phyloP scores from a whole-genome alignment of 257 asterid species.

The Solanum bukasovii region DNA sequence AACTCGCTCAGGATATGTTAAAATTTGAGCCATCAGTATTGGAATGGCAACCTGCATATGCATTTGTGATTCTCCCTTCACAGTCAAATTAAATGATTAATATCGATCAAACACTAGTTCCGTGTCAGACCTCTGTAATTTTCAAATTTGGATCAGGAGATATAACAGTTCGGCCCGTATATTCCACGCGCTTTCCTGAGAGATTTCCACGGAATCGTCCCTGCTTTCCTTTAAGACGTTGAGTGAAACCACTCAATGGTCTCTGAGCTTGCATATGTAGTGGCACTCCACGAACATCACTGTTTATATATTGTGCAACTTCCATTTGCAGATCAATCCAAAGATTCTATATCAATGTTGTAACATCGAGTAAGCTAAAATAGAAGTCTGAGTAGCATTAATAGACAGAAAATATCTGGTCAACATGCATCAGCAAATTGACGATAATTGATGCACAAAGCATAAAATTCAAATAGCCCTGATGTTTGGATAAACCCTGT shows the following conservation, averaged over 20 bases:
- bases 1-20: slow-evolving; percentile 90
- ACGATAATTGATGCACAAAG: neutral
- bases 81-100: neutral
- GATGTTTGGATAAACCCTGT: neutral
- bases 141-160: slow-evolving; percentile 94
- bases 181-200: slow-evolving; percentile 96
- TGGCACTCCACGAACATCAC: slow-evolving; percentile 65
- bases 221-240: slow-evolving; percentile 92
- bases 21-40: slow-evolving; percentile 68
- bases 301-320: slow-evolving; percentile 81
- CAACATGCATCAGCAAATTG: neutral
- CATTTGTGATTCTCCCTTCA: neutral
- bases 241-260: slow-evolving; percentile 82
- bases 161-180: slow-evolving; percentile 90
- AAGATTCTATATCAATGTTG: slow-evolving; percentile 28
- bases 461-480: neutral
- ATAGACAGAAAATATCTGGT: neutral
- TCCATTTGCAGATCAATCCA: slow-evolving; percentile 70
- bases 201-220: slow-evolving; percentile 92
- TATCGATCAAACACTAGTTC: neutral
- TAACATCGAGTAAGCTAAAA: neutral
- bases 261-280: slow-evolving; percentile 10
- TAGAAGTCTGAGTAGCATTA: neutral
- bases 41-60: slow-evolving; percentile 77
- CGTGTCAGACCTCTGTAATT: slow-evolving; percentile 61